Evolutionary conservation across 1,284 basidiomycete species (phyloP).

Genomic region (Butyriboletus appendiculatus): DNA sequence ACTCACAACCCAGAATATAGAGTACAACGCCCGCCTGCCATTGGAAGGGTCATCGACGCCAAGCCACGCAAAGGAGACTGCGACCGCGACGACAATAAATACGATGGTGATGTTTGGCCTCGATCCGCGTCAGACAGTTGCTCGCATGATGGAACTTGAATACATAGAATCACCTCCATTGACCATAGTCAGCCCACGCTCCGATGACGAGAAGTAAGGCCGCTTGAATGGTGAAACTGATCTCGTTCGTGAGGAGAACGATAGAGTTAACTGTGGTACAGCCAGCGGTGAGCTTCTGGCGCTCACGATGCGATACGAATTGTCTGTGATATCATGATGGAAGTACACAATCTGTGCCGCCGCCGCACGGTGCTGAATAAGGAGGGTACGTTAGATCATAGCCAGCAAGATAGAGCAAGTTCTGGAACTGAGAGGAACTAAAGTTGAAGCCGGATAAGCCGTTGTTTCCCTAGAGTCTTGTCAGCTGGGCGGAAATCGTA

Average conservation of each 20-base stretch:
- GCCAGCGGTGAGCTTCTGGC: not conserved
- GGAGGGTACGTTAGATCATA: conserved; percentile 63
- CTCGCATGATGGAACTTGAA: not conserved
- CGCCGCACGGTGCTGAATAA: conserved; percentile 52
- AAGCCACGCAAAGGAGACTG: conserved; percentile 76
- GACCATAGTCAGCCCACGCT: conserved; percentile 79
- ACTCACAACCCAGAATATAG: conserved; percentile 75
- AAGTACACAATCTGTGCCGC: conserved; percentile 57
- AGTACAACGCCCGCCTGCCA: conserved; percentile 73
- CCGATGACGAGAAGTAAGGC: conserved; percentile 64
- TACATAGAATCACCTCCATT: conserved; percentile 53
- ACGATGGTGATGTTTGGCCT: conserved; percentile 79
- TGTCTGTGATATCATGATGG: conserved; percentile 63
- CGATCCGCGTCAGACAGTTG: conserved; percentile 9
- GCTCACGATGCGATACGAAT: conserved; percentile 39
- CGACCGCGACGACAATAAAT: conserved; percentile 69
- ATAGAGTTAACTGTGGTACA: conserved; percentile 65
- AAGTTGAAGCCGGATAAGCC: conserved; percentile 76
- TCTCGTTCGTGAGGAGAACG: conserved; percentile 74
- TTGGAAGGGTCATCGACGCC: conserved; percentile 63
- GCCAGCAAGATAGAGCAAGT: conserved; percentile 69
- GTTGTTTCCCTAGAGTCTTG: conserved; percentile 54
- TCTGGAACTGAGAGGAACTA: conserved; percentile 77
- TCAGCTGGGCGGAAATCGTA: not conserved
- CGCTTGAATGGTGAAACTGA: conserved; percentile 74